Evolutionary conservation across 2,329 filamentous ascomycete genomes (phyloP).

Genomic region (Colletotrichum siamense): DNA sequence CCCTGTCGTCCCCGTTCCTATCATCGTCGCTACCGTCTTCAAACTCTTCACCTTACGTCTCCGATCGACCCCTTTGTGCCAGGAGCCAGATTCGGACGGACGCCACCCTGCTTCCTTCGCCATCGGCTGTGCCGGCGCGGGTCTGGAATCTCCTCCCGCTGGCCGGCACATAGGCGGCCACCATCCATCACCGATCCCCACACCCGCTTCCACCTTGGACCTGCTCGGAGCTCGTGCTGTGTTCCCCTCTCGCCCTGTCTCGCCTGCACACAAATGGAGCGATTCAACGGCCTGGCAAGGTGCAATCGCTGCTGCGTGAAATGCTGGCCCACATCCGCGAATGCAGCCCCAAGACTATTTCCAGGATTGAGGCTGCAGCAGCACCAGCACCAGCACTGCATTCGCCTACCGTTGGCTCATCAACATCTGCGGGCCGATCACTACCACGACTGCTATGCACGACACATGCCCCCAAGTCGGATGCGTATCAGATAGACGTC

Average conservation of each 20-base stretch:
- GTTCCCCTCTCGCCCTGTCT: not conserved
- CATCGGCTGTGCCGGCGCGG: slow-evolving; percentile 10
- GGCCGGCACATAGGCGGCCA: slow-evolving; percentile 18
- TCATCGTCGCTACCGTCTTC: not conserved
- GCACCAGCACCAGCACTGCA: slow-evolving; percentile 2
- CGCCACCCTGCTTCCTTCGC: slow-evolving; percentile 15
- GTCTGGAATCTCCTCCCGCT: slow-evolving; percentile 15
- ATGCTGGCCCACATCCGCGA: not conserved
- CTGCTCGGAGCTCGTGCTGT: not conserved
- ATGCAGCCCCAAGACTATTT: slow-evolving; percentile 2
- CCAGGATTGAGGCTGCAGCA: slow-evolving; percentile 13
- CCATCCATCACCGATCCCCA: slow-evolving; percentile 9
- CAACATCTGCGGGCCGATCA: slow-evolving; percentile 2
- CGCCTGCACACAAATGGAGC: slow-evolving; percentile 8
- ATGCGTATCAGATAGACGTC: slow-evolving; percentile 13
- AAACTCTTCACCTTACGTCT: not conserved
- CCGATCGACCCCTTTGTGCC: not conserved
- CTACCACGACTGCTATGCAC: slow-evolving; percentile 12
- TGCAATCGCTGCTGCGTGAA: not conserved
- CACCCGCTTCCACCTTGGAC: not conserved
- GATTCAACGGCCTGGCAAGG: slow-evolving; percentile 1
- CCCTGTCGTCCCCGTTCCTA: too few relatives aligned
- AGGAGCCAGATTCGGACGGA: not conserved
- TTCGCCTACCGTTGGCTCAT: slow-evolving; percentile 7
- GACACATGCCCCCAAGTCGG: slow-evolving; percentile 13